Conservation (phyloP, 306 rosid species). For the Mucuna pruriens region DNA sequence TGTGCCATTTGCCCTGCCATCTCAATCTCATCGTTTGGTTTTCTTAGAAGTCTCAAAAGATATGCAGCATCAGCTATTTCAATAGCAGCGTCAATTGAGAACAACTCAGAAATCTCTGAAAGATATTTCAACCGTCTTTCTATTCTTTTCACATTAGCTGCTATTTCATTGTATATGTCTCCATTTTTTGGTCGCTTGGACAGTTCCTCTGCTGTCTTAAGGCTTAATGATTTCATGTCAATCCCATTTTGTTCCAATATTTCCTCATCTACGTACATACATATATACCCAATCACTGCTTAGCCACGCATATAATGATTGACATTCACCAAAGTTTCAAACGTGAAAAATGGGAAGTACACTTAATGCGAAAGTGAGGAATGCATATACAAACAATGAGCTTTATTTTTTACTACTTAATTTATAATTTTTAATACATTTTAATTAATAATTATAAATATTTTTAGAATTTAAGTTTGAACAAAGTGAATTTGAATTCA, state of each 20-base stretch:
- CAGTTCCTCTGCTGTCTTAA: conserved; percentile 3
- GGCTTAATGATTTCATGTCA: not conserved
- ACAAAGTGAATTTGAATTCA: too few relatives aligned
- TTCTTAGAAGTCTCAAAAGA: not conserved
- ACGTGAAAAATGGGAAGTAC: too few relatives aligned
- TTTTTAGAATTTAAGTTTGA: too few relatives aligned
- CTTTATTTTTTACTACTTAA: too few relatives aligned
- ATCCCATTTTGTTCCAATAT: not conserved
- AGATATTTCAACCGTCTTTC: not conserved
- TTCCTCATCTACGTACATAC: not conserved
- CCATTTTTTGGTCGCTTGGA: conserved; percentile 9
- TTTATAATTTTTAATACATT: too few relatives aligned
- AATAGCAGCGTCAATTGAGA: not conserved
- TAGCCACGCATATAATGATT: too few relatives aligned
- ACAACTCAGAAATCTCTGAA: not conserved
- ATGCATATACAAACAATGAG: too few relatives aligned
- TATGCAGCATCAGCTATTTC: conserved; percentile 20
- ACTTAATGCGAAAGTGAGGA: too few relatives aligned
- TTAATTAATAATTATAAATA: too few relatives aligned
- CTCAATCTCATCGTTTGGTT: not conserved
- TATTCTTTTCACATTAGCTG: not conserved
- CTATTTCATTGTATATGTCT: not conserved
- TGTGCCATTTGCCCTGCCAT: conserved; percentile 32
- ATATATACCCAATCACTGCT: too few relatives aligned
- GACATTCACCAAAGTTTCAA: too few relatives aligned